Conservation (phyloP, 2,329 filamentous ascomycete species). For the Ophiostoma quercus region DNA sequence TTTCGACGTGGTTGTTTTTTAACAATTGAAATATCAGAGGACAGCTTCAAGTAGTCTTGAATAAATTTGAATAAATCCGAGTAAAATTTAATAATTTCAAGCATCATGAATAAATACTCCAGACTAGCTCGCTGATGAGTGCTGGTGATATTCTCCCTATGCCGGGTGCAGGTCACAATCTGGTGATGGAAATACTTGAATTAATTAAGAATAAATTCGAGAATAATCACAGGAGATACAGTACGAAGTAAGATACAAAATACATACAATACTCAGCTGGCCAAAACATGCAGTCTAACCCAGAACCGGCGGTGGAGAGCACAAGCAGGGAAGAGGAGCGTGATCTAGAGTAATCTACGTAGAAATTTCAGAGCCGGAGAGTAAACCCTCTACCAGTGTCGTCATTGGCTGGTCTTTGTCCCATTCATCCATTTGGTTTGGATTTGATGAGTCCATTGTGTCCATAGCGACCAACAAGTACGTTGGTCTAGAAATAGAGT, state of each 20-base stretch:
- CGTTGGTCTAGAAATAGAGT: neutral
- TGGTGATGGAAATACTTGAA: neutral
- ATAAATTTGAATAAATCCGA: neutral
- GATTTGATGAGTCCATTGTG: too few species aligned
- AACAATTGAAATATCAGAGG: too few species aligned
- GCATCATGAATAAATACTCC: too few species aligned
- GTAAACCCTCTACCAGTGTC: neutral
- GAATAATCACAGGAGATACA: neutral
- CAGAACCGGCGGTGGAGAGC: slow-evolving; percentile 4
- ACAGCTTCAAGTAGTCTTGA: neutral
- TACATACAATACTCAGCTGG: neutral
- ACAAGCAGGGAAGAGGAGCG: neutral
- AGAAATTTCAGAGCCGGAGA: neutral
- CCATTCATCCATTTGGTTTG: neutral
- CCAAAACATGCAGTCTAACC: slow-evolving; percentile 3
- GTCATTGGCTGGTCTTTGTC: neutral
- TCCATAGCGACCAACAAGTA: neutral
- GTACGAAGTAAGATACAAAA: neutral
- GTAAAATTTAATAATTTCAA: neutral
- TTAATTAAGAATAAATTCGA: neutral
- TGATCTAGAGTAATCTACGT: neutral
- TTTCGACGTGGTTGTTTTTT: neutral
- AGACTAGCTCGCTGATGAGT: neutral
- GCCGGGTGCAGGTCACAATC: neutral
- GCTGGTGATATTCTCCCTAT: neutral